Percentiles rank a stretch among this genome's conserved stretches.
Evolutionary conservation across 441 rosid species (phyloP).

Genomic region (Adansonia madagascariensis): DNA sequence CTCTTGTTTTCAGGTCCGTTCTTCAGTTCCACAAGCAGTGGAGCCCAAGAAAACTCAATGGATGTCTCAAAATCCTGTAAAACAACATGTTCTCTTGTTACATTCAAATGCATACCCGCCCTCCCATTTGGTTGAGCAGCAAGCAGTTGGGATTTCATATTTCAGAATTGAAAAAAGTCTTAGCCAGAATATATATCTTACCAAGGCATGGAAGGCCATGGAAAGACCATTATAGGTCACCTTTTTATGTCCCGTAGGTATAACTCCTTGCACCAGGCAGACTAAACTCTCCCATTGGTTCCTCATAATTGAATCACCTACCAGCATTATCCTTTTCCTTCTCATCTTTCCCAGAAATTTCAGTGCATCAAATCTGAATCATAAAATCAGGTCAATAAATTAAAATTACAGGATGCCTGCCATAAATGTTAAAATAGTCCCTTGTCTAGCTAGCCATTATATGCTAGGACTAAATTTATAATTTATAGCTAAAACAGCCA

Average conservation of each 20-base stretch:
- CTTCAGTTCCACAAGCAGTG: constrained; percentile 80
- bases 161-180: not conserved
- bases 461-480: too few relatives aligned
- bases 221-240: constrained; percentile 75
- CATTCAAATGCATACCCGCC: not conserved
- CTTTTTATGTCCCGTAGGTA: constrained; percentile 70
- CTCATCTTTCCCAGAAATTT: constrained; percentile 82
- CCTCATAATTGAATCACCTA: constrained; percentile 95
- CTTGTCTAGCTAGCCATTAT: not conserved
- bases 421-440: not conserved
- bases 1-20: constrained; percentile 57
- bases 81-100: not conserved
- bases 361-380: constrained; percentile 77
- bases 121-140: not conserved
- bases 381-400: constrained; percentile 1
- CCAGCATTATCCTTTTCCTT: constrained; percentile 78
- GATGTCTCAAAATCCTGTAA: constrained; percentile 74
- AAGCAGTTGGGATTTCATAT: not conserved
- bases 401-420: not conserved
- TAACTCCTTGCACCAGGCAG: constrained; percentile 83
- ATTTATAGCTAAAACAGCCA: too few relatives aligned
- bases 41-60: constrained; percentile 91
- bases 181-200: constrained; percentile 30
- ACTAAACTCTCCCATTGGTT: constrained; percentile 98
- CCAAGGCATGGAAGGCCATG: constrained; percentile 88